Percentiles rank a stretch among this genome's conserved stretches.
phyloP scores from a whole-genome alignment of 208 protist species.

The Leishmania tarentolae region DNA sequence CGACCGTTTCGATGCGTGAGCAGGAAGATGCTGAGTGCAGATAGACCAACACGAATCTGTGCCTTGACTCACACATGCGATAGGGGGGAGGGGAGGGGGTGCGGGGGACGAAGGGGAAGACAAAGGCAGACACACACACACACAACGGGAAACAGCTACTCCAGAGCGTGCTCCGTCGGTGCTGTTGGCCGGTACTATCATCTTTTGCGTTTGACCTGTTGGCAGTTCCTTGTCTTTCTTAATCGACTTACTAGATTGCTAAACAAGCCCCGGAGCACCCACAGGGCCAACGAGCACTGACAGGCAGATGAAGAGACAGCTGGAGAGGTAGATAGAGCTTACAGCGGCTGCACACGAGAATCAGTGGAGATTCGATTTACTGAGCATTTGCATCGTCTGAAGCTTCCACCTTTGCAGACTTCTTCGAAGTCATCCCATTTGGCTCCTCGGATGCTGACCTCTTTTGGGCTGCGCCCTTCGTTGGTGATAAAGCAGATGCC shows the following conservation, averaged over 20 bases:
- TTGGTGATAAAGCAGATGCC: neutral
- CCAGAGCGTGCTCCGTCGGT: neutral
- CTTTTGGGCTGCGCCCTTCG: slow-evolving; percentile 2
- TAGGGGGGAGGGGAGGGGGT: neutral
- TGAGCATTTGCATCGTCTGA: neutral
- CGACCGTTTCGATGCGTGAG: neutral
- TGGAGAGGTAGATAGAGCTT: neutral
- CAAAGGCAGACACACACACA: too few relatives aligned
- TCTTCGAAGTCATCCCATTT: neutral
- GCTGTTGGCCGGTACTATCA: neutral
- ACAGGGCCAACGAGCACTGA: neutral
- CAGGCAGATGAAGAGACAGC: neutral
- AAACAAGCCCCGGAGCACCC: neutral
- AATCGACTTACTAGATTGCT: neutral
- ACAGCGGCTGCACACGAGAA: neutral
- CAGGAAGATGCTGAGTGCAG: neutral
- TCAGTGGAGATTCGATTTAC: neutral
- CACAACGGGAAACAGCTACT: too few relatives aligned
- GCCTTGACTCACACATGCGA: neutral
- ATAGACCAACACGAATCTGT: neutral
- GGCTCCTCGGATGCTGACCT: slow-evolving; percentile 1
- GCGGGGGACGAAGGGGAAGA: neutral
- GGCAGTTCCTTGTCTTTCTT: neutral
- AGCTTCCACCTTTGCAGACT: neutral
- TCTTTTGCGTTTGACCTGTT: neutral